Evolutionary conservation across 345 rosid genomes (phyloP), one percentile per base, ranked within the genome.

Genomic region (Streptanthus diversifolius): DNA sequence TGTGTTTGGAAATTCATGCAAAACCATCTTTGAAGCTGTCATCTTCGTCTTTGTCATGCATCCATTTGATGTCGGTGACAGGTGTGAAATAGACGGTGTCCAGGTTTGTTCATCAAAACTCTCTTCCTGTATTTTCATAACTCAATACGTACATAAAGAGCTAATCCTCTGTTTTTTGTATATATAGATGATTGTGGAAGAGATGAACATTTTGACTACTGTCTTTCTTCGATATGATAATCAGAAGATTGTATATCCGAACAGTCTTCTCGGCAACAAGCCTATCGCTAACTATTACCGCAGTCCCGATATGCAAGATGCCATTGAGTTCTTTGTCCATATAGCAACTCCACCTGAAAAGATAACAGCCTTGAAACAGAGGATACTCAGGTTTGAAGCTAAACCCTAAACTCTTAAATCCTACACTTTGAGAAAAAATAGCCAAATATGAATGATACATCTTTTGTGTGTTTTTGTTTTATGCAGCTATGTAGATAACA

Each of bases 301-400:
- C 1, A 93, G 97, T 71, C 97, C 98, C 1, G 97, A 91, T 55
- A 93, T 93, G 97, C 95, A 89, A 15, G 98, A 93, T 14, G 63
- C 76, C 0, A 73, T 93, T 8, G 97, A 93, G 78, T 89, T 93
- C 87, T 85, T 77, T 71, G 58, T 91, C 73, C 98, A 93, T 52
- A 58, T 93, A 25, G 68, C 86, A 44, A 89, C 96, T 57, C 96
- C 97, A 2, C 70, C 83, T 1, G 97, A 93, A 68, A 87, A 89
- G 80, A 80, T 84, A 44, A 79, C 87, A 8, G 43, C 71, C 37
- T 73, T 93, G 77, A 91, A 83, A 66, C 91, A 91, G 60, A 85
- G 83, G 81, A 88, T 91, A 62, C 60, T 69, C 18, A 84, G 89
- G 97, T 83, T 40, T 22, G 60, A 30, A 39, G 0, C n/a, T 24